Evolutionary conservation across 805 yeast genomes (phyloP).

Genomic region (Jamesozyma jinghongensis): DNA sequence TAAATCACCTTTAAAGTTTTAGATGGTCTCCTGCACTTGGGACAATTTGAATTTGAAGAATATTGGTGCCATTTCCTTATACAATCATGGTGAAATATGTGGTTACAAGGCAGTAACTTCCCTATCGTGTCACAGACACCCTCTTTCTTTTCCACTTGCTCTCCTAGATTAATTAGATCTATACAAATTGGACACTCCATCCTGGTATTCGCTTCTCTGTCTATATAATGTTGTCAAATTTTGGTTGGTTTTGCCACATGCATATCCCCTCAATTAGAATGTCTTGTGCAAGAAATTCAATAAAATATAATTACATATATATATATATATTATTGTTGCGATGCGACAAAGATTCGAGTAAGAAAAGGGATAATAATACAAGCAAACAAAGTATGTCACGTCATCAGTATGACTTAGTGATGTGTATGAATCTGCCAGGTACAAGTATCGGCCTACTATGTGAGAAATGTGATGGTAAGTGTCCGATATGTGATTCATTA

Average conservation of each 20-base stretch:
- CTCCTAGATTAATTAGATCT: constrained; percentile 26
- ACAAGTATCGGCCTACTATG: constrained; percentile 61
- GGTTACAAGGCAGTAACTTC: constrained; percentile 40
- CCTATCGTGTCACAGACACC: constrained; percentile 16
- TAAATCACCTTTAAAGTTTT: constrained; percentile 5
- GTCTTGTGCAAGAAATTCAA: background rate
- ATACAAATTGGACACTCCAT: constrained; percentile 55
- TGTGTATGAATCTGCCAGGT: constrained; percentile 84
- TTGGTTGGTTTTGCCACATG: too few species aligned
- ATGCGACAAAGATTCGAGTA: too few species aligned
- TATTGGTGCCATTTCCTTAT: constrained; percentile 42
- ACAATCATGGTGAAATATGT: constrained; percentile 49
- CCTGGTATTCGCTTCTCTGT: constrained; percentile 4
- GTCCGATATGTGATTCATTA: constrained; percentile 83
- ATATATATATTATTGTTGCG: background rate
- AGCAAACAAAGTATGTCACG: constrained; percentile 54
- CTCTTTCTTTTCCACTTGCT: background rate
- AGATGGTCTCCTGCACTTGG: constrained; percentile 21
- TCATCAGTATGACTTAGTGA: constrained; percentile 76
- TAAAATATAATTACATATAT: too few species aligned
- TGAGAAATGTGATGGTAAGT: constrained; percentile 80
- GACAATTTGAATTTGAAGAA: constrained; percentile 22
- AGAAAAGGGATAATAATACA: background rate
- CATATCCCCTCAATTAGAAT: too few species aligned
- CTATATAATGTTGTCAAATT: background rate